Conservation (phyloP, 257 asterid genomes). For the Przewalskia tangutica region DNA sequence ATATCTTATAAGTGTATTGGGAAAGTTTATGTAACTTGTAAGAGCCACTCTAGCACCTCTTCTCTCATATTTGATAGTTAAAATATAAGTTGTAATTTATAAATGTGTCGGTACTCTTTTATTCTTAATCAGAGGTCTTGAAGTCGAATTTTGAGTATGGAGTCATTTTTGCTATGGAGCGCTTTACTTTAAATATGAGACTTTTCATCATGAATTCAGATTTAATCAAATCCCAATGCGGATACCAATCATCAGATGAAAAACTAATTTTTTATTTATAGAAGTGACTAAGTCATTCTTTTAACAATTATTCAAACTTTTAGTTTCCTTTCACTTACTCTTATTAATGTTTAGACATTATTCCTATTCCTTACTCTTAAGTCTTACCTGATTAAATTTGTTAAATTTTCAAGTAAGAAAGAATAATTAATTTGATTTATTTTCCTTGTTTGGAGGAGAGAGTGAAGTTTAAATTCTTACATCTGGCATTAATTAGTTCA, state of each 20-base stretch:
- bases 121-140: neutral
- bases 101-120: neutral
- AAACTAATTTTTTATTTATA: neutral
- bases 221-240: fast-evolving
- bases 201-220: fast-evolving
- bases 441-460: neutral
- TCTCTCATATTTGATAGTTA: neutral
- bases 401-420: neutral
- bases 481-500: neutral
- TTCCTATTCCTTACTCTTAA: neutral
- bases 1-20: neutral
- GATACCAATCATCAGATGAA: neutral
- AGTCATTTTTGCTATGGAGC: neutral
- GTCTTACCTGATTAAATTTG: neutral
- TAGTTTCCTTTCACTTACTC: no score
- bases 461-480: neutral
- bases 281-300: neutral
- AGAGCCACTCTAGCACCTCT: neutral
- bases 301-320: neutral
- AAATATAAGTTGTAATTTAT: neutral
- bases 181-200: neutral
- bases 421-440: neutral
- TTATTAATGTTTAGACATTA: no score
- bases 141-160: neutral
- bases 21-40: neutral